phyloP scores from a whole-genome alignment of 2,329 filamentous ascomycete species.

The Aspergillus jensenii region DNA sequence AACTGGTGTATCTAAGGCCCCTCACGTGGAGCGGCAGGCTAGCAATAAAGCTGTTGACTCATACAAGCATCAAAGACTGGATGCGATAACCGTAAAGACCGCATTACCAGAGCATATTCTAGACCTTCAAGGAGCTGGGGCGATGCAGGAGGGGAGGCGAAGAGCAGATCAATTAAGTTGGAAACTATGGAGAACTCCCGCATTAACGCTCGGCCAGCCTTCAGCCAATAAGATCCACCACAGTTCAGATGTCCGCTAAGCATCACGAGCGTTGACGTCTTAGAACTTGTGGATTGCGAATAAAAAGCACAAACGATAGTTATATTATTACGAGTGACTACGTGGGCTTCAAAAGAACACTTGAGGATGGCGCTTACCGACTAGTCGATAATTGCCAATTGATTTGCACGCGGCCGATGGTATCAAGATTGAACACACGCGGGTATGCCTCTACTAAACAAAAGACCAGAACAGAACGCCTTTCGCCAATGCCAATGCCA shows the following conservation, averaged over 20 bases:
- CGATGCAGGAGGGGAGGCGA: constrained; percentile 2
- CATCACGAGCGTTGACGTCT: constrained; percentile 1
- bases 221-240: constrained; percentile 13
- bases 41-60: background rate
- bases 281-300: background rate
- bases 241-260: constrained; percentile 2
- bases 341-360: background rate
- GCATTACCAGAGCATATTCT: background rate
- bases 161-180: background rate
- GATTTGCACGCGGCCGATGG: constrained; percentile 7
- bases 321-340: background rate
- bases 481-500: constrained; percentile 39
- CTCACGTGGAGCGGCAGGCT: constrained; percentile 13
- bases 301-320: background rate
- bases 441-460: constrained; percentile 19
- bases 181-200: constrained; percentile 14
- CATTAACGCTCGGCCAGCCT: constrained; percentile 9
- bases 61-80: background rate
- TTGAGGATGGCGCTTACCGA: background rate
- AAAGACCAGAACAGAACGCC: constrained; percentile 34
- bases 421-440: constrained; percentile 21
- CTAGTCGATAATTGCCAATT: background rate
- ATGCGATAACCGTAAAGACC: background rate
- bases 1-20: constrained; percentile 4
- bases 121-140: constrained; percentile 1